Evolutionary conservation across 1,284 basidiomycete species (phyloP).

Genomic region (Leccinum pachyderme): DNA sequence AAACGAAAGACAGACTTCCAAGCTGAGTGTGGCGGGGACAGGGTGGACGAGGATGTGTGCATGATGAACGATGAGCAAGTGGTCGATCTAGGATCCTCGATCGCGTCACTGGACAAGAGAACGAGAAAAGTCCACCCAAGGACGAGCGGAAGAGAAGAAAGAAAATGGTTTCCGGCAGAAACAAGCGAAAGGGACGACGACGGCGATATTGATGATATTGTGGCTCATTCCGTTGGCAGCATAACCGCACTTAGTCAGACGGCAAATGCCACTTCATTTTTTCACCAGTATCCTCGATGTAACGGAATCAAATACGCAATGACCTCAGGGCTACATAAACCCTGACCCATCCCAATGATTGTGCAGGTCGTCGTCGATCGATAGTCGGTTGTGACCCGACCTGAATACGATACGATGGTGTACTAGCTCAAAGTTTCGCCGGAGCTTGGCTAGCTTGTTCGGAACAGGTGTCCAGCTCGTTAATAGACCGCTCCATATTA

Average conservation of each 20-base stretch:
- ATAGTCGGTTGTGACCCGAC: no score
- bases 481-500: neutral
- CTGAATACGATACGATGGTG: no score
- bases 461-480: neutral
- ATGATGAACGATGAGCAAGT: constrained; percentile 11
- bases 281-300: neutral
- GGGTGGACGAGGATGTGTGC: constrained; percentile 24
- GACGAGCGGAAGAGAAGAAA: constrained; percentile 12
- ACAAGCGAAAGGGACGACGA: constrained; percentile 13
- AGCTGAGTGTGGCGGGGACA: constrained; percentile 30
- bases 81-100: constrained; percentile 28
- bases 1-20: constrained; percentile 37
- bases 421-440: neutral
- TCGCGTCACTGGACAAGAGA: constrained; percentile 9
- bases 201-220: constrained; percentile 2
- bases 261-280: constrained; percentile 24
- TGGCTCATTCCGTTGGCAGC: constrained; percentile 9
- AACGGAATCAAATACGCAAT: constrained; percentile 9
- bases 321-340: neutral
- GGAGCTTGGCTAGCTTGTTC: neutral
- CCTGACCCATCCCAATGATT: neutral
- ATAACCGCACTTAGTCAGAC: constrained; percentile 30
- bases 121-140: constrained; percentile 6
- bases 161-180: constrained; percentile 24
- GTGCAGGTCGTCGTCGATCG: neutral